A percentile compares a stretch with the other conserved stretches of the same genome.
These are phyloP conservation scores for Lentinula sp. DNA, from an alignment of 768 basidiomycete genomes.

Conservation along the genomic window DNA sequence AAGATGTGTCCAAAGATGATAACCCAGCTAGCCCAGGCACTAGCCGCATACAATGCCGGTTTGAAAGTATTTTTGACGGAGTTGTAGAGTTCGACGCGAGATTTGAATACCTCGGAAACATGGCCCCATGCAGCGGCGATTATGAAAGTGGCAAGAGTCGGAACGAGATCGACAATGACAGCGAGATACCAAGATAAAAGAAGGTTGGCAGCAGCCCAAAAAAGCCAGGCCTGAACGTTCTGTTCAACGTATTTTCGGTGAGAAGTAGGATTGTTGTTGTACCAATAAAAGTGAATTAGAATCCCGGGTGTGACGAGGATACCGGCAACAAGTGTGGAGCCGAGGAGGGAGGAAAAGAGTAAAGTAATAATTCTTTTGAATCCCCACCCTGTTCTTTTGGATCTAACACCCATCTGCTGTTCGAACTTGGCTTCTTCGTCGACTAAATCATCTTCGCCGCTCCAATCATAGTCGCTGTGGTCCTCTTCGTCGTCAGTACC, in stretches of 20 bases:
- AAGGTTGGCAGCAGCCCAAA: slow-evolving; percentile 76
- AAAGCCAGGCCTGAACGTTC: slow-evolving; percentile 73
- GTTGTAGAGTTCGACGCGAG: slow-evolving; percentile 61
- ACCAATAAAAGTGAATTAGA: slow-evolving; percentile 66
- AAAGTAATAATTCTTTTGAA: slow-evolving; percentile 49
- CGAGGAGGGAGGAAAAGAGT: slow-evolving; percentile 68
- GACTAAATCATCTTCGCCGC: slow-evolving; percentile 68
- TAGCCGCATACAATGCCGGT: slow-evolving; percentile 67
- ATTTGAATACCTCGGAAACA: slow-evolving; percentile 63
- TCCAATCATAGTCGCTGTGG: slow-evolving; percentile 65
- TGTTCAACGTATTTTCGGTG: slow-evolving; percentile 55
- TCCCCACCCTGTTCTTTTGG: slow-evolving; percentile 43
- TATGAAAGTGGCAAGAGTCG: slow-evolving; percentile 42
- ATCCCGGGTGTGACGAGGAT: slow-evolving; percentile 58
- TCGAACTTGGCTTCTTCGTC: slow-evolving; percentile 66
- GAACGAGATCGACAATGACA: slow-evolving; percentile 63
- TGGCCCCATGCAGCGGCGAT: slow-evolving; percentile 69
- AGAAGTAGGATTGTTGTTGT: slow-evolving; percentile 48
- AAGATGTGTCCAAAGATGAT: slow-evolving; percentile 70
- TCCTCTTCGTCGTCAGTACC: slow-evolving; percentile 57
- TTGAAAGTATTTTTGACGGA: slow-evolving; percentile 66
- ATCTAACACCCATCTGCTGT: slow-evolving; percentile 47
- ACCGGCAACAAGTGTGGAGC: slow-evolving; percentile 60
- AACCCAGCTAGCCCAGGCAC: slow-evolving; percentile 67
- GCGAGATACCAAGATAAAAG: slow-evolving; percentile 78